Conservation (phyloP, 441 rosid species). For the Cnidoscolus chayamansa region DNA sequence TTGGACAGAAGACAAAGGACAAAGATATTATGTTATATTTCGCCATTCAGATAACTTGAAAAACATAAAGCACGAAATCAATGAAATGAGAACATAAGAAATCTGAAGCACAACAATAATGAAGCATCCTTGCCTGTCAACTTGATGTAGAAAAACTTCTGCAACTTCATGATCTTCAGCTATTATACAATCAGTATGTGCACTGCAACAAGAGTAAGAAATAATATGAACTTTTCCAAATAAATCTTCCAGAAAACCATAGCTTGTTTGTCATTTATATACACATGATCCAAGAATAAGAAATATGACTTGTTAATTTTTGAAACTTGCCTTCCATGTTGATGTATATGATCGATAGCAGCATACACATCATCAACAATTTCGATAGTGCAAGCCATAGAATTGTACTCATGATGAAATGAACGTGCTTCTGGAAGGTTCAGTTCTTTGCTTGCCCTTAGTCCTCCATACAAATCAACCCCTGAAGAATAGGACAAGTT, state of each 20-base stretch:
- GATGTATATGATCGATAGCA: constrained; percentile 85
- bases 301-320: constrained; percentile 14
- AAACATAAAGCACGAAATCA: not conserved
- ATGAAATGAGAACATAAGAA: not conserved
- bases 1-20: no score
- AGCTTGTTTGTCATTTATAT: not conserved
- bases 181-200: constrained; percentile 89
- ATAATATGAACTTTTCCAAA: not conserved
- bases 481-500: constrained; percentile 45
- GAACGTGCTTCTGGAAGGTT: constrained; percentile 60
- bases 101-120: not conserved
- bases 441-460: constrained; percentile 60
- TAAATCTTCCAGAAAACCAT: not conserved
- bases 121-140: constrained; percentile 61
- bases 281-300: not conserved
- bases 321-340: constrained; percentile 73
- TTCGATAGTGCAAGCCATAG: constrained; percentile 85
- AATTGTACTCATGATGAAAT: constrained; percentile 84
- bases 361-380: constrained; percentile 76
- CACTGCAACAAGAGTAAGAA: constrained; percentile 46
- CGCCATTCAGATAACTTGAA: no score
- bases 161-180: constrained; percentile 71
- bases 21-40: no score
- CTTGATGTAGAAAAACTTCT: constrained; percentile 67
- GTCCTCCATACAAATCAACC: constrained; percentile 79